Base-by-base conservation (phyloP, 305 asterid genomes). In the Withania somnifera region DNA sequence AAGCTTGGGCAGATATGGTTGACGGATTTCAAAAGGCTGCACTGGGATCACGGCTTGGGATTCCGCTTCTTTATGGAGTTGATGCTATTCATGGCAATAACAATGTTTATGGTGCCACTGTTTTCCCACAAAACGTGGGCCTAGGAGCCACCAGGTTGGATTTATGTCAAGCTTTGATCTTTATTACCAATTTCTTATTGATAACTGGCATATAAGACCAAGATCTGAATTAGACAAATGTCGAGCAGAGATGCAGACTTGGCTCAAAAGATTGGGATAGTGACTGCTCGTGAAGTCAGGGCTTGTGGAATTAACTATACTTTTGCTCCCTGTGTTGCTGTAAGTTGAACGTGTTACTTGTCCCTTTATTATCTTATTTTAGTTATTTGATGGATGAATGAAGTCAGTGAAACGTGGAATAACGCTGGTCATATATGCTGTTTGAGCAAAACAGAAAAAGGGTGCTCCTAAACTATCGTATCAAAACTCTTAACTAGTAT, bases 301-400 rank as follows among this genome's bases (percentile, higher is more conserved):
- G 91, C 90, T 8, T 69, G 86, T 78, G 90, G 91, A 77, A 67
- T 84, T 82, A 84, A 87, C 64, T 89, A 83, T 82, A 56, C 85
- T 54, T 89, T 89, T 87, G 89, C 91, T 77, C 91, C 91, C 6
- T 89, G 91, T 71, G 89, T 89, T 66, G 91, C 91, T 61, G 91
- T 89, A 87, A 79, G 91, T 87, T 71, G 20, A 71, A 75, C 1
- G 11, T 45, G 14, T 24, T 24, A 71, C 40, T 71, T 71, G 19
- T 45, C 40, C 5, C 15, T 45, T 24, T 26, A 24, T 14, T 71
- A 40, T 71, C 40, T 14, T 71, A 24, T 71, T 13, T 71, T 71
- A 45, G 58, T 71, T 11, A 11, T 40, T 42, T 20, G 34, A 40
- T 11, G 78, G 79, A 14, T 71, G 58, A 45, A 14, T 45, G 8